phyloP scores from a whole-genome alignment of 352 stramenopile species.

The Globisporangium recalcitrans region DNA sequence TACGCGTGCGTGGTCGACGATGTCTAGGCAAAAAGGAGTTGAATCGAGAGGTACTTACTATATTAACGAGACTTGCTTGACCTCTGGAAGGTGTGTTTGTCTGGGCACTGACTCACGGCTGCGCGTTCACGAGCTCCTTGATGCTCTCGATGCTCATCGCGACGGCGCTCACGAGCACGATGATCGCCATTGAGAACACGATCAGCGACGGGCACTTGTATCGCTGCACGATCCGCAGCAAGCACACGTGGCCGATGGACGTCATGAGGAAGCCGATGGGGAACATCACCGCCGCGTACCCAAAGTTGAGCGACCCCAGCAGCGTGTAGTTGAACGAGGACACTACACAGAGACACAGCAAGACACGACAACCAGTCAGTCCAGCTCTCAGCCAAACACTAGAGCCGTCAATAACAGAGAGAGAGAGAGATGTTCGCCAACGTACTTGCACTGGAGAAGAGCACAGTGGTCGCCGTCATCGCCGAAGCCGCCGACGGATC shows the following conservation, averaged over 20 bases:
- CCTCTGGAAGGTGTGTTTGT: background rate
- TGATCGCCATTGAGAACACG: slow-evolving; percentile 63
- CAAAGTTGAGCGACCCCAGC: slow-evolving; percentile 43
- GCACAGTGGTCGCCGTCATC: slow-evolving; percentile 80
- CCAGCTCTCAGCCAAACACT: background rate
- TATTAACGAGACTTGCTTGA: background rate
- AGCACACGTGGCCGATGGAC: slow-evolving; percentile 48
- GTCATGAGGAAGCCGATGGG: slow-evolving; percentile 57
- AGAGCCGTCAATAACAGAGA: background rate
- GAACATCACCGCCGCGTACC: slow-evolving; percentile 40
- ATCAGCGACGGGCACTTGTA: slow-evolving; percentile 68
- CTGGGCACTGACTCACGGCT: background rate
- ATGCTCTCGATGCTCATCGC: slow-evolving; percentile 64
- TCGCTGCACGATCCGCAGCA: slow-evolving; percentile 40
- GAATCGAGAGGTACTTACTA: background rate
- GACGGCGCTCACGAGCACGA: slow-evolving; percentile 57
- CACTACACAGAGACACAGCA: slow-evolving; percentile 26
- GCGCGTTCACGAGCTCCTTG: slow-evolving; percentile 21
- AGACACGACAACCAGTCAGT: slow-evolving; percentile 14
- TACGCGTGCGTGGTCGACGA: background rate
- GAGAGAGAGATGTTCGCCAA: too few relatives aligned
- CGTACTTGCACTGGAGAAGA: slow-evolving; percentile 69
- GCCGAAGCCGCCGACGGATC: slow-evolving; percentile 77
- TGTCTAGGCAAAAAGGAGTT: background rate
- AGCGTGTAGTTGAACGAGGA: slow-evolving; percentile 62